These are phyloP conservation scores for Purshia tridentata DNA, from an alignment of 306 rosid species.

Conservation along the genomic window DNA sequence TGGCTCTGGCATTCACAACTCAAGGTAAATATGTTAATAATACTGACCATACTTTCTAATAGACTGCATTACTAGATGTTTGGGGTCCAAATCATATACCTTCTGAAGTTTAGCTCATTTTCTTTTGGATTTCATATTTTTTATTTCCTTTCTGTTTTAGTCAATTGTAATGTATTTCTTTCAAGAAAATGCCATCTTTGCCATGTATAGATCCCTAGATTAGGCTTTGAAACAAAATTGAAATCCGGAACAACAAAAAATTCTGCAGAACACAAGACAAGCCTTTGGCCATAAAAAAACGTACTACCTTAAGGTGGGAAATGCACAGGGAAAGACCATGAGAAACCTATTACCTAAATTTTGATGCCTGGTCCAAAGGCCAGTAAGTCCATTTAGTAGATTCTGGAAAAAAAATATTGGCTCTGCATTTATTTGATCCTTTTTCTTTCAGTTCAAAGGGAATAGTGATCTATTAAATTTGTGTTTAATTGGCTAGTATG, in stretches of 20 bases:
- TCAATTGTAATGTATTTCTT: not conserved
- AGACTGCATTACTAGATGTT: not conserved
- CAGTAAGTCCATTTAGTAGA: not conserved
- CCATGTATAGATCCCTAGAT: no score
- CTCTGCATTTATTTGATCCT: not conserved
- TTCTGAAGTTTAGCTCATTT: not conserved
- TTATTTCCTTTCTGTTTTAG: not conserved
- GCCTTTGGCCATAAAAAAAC: not conserved
- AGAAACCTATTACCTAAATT: not conserved
- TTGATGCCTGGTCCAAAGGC: not conserved
- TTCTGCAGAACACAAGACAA: not conserved
- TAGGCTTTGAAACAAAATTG: no score
- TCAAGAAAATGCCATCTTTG: no score
- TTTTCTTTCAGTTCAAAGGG: not conserved
- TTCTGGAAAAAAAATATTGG: not conserved
- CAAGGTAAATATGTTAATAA: slow-evolving; percentile 40
- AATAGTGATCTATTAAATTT: not conserved
- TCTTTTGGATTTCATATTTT: not conserved
- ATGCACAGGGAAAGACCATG: not conserved
- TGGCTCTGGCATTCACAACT: slow-evolving; percentile 35
- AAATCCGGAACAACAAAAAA: not conserved
- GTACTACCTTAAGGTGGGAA: not conserved
- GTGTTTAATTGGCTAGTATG: not conserved
- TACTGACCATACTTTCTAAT: not conserved
- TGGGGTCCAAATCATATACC: not conserved